Conservation (phyloP, 106 monocot genomes). For the Dioscorea zingiberensis region DNA sequence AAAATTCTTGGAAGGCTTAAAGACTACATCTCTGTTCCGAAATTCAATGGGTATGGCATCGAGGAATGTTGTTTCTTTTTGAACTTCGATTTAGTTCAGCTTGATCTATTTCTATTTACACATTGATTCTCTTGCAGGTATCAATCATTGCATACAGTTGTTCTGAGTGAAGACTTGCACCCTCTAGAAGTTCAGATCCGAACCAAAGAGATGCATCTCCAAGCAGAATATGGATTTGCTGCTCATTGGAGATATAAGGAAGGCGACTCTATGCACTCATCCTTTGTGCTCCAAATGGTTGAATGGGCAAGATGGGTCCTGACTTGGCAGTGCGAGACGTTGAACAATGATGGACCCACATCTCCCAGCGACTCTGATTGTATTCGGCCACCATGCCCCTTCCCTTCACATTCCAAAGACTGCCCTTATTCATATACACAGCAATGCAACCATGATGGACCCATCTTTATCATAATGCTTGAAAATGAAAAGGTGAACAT, state of each 20-base stretch:
- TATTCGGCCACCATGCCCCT: conserved; percentile 53
- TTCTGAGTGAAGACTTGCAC: conserved; percentile 46
- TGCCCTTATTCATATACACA: conserved; percentile 73
- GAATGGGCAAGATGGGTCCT: conserved; percentile 95
- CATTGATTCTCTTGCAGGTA: conserved; percentile 44
- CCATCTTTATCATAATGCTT: conserved; percentile 68
- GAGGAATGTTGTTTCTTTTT: neutral
- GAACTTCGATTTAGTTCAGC: neutral
- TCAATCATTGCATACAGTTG: conserved; percentile 86
- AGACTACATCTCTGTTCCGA: conserved; percentile 77
- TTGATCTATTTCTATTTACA: neutral
- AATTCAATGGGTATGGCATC: conserved; percentile 70
- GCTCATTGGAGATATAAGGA: conserved; percentile 99
- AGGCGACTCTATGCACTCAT: conserved; percentile 52
- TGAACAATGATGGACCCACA: conserved; percentile 26
- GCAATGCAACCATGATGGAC: conserved; percentile 50
- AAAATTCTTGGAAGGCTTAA: conserved; percentile 64
- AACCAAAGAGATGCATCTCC: conserved; percentile 90
- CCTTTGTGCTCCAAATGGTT: conserved; percentile 87
- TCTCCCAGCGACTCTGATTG: conserved; percentile 14
- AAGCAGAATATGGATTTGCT: conserved; percentile 94
- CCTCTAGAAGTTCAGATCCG: conserved; percentile 94
- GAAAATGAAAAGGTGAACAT: conserved; percentile 85
- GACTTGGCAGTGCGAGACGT: conserved; percentile 79
- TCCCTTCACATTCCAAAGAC: conserved; percentile 68